Percentiles rank a stretch among this genome's conserved stretches.
These are phyloP conservation scores for Craspedostauros australis DNA, from an alignment of 108 stramenopile species.

Conservation along the genomic window DNA sequence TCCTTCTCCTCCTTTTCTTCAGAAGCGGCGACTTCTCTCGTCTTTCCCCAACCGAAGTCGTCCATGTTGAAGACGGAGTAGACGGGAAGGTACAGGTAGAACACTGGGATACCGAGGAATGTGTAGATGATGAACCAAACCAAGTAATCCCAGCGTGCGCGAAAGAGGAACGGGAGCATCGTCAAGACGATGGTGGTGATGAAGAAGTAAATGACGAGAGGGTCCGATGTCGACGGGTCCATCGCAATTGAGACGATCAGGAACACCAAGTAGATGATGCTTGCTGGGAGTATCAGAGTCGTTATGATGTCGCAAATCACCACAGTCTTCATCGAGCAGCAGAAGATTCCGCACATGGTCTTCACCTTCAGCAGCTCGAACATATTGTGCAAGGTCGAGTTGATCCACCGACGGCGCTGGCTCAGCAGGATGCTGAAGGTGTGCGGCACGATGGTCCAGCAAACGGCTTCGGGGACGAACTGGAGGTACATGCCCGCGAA, in stretches of 20 bases:
- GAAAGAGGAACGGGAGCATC: neutral
- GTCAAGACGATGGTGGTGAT: slow-evolving; percentile 2
- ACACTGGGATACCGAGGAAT: slow-evolving; percentile 38
- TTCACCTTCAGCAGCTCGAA: slow-evolving; percentile 40
- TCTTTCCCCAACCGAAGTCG: slow-evolving; percentile 60
- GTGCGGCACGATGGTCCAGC: slow-evolving; percentile 59
- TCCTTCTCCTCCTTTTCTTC: too few relatives aligned
- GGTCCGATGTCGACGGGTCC: neutral
- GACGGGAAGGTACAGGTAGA: slow-evolving; percentile 47
- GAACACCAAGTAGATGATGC: slow-evolving; percentile 39
- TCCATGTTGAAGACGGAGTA: slow-evolving; percentile 60
- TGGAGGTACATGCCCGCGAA: slow-evolving; percentile 43
- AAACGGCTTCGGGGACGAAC: slow-evolving; percentile 45
- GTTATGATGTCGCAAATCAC: slow-evolving; percentile 43
- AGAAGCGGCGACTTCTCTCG: slow-evolving; percentile 17
- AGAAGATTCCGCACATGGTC: slow-evolving; percentile 27
- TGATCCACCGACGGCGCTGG: slow-evolving; percentile 61
- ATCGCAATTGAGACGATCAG: neutral
- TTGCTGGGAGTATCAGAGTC: slow-evolving; percentile 53
- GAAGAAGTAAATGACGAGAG: slow-evolving; percentile 15
- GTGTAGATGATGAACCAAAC: neutral
- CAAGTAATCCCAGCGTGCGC: neutral
- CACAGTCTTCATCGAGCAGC: slow-evolving; percentile 49
- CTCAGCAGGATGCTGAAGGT: too few relatives aligned
- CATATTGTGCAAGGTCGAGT: slow-evolving; percentile 61